Evolutionary conservation across 257 asterid species (phyloP).

Genomic region (Solanum bukasovii): DNA sequence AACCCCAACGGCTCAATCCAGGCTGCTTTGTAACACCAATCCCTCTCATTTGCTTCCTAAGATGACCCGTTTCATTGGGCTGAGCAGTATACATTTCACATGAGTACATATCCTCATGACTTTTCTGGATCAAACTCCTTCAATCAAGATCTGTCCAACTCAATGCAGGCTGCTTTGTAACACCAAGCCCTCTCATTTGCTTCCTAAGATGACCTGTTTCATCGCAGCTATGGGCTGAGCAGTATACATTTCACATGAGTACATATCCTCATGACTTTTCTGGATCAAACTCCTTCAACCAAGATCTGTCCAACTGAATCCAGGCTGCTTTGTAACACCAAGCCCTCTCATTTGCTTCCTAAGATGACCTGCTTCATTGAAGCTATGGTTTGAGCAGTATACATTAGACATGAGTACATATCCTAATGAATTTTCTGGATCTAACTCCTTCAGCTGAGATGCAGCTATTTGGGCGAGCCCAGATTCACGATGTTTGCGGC

Average conservation of each 20-base stretch:
- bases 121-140: slow-evolving; percentile 57
- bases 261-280: slow-evolving; percentile 65
- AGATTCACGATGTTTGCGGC: slow-evolving; percentile 64
- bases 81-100: slow-evolving; percentile 53
- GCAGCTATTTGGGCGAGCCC: slow-evolving; percentile 47
- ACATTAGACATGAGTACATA: slow-evolving; percentile 56
- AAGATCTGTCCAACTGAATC: slow-evolving; percentile 83
- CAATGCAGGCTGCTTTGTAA: slow-evolving; percentile 66
- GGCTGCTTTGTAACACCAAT: slow-evolving; percentile 58
- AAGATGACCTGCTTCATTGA: slow-evolving; percentile 30
- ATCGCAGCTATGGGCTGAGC: slow-evolving; percentile 30
- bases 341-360: slow-evolving; percentile 43
- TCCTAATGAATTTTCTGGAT: slow-evolving; percentile 63
- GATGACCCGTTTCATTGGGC: slow-evolving; percentile 31
- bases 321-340: slow-evolving; percentile 64
- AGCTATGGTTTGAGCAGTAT: slow-evolving; percentile 38
- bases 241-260: slow-evolving; percentile 44
- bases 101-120: slow-evolving; percentile 60
- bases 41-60: slow-evolving; percentile 40
- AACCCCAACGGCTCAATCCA: slow-evolving; percentile 64
- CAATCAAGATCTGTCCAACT: slow-evolving; percentile 74
- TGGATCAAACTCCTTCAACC: slow-evolving; percentile 56
- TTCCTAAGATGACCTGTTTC: slow-evolving; percentile 42
- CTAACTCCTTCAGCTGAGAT: slow-evolving; percentile 48
- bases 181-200: slow-evolving; percentile 43